Base-by-base conservation (phyloP, 2,329 filamentous ascomycete species). In the Gnomoniopsis sp. region DNA sequence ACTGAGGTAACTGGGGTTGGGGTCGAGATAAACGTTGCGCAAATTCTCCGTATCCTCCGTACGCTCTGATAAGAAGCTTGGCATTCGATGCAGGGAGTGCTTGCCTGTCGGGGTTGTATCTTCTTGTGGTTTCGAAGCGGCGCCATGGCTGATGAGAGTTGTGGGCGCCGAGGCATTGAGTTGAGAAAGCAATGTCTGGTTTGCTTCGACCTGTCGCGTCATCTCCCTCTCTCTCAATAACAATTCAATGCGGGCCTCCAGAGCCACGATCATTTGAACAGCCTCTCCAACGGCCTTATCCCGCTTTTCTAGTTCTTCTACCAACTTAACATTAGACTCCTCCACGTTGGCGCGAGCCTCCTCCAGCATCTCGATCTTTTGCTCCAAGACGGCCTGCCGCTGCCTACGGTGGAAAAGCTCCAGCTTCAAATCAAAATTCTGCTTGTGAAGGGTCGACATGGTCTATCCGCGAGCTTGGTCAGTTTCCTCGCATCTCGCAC, bases 341-440 rank as follows among this genome's bases (percentile, higher is more conserved):
- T 81, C 77, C 50, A 81, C 70, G 67, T 83, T 81, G 3, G 71
- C 72, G 61, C 81, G 79, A 55, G 85, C 79, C 8, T 72, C 70
- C 62, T 85, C 81, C 19, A 89, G 73, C 4, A 70, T 70, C 41
- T 85, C 79, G n/a, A 87, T 65, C 44, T 79, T 77, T 36, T 80
- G 77, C 66, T 90, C 86, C 36, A 90, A 66, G 22, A 74, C 75
- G 10, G 77, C 78, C 66, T 88, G 86, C 55, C 82, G 79, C 71
- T 91, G 83, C 30, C 88, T 79, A 7, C 87, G 80, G 67, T 91
- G 87, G 65, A 82, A 89, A 1, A 91, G 72, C 68, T 91, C 88
- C 34, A 91, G 76, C 70, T 91, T 91, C 46, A 91, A 77, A 64
- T 90, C 88, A 65, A 91, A 91, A 66, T 91, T 91, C 72, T 90